Evolutionary conservation across 2,329 filamentous ascomycete genomes (phyloP).

Genomic region (Epichloe uncinata): DNA sequence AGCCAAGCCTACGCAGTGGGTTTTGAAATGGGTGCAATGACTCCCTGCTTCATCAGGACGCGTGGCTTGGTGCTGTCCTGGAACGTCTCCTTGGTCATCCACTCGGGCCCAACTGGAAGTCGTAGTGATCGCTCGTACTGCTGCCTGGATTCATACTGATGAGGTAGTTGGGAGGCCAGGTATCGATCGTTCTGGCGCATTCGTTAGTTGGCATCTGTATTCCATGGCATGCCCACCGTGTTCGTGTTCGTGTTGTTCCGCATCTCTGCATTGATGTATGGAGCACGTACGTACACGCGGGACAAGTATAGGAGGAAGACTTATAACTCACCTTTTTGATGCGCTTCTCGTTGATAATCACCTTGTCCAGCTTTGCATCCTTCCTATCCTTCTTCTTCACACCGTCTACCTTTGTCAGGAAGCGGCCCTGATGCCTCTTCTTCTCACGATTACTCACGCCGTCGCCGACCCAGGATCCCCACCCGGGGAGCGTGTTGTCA

Average conservation of each 20-base stretch:
- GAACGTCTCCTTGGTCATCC: slow-evolving; percentile 92
- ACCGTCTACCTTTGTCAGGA: slow-evolving; percentile 55
- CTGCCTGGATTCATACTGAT: slow-evolving; percentile 73
- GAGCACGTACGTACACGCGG: not conserved
- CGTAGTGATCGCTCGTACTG: slow-evolving; percentile 86
- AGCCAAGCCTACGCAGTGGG: slow-evolving; percentile 33
- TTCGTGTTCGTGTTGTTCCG: no score
- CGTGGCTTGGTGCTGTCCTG: slow-evolving; percentile 81
- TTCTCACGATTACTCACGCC: slow-evolving; percentile 61
- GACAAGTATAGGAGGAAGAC: not conserved
- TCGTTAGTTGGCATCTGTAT: not conserved
- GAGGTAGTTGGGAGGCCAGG: slow-evolving; percentile 69
- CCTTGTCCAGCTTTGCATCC: slow-evolving; percentile 68
- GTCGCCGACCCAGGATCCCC: slow-evolving; percentile 84
- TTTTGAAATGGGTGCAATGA: slow-evolving; percentile 78
- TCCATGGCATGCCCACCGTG: no score
- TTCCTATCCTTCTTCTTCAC: slow-evolving; percentile 64
- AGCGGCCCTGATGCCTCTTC: slow-evolving; percentile 47
- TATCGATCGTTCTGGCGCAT: slow-evolving; percentile 63
- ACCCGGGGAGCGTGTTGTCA: slow-evolving; percentile 80
- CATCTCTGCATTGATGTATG: no score
- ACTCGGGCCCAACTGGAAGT: slow-evolving; percentile 82
- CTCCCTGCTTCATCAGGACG: slow-evolving; percentile 79
- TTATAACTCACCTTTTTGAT: slow-evolving; percentile 63
- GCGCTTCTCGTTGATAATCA: slow-evolving; percentile 86